These are phyloP conservation scores for Plantago rigida DNA, from an alignment of 305 asterid genomes.

Conservation along the genomic window DNA sequence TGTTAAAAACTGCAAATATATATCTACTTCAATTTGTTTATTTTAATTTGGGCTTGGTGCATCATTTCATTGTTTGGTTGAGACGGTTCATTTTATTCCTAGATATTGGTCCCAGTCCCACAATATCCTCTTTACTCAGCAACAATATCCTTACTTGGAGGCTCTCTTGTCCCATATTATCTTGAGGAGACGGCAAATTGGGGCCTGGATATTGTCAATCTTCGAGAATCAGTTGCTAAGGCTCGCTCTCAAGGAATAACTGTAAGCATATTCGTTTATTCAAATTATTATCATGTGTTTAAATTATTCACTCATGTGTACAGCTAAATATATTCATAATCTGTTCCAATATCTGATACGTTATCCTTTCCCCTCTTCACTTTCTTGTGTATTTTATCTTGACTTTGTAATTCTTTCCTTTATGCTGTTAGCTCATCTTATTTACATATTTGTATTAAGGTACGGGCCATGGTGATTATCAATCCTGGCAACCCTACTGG, in stretches of 20 bases:
- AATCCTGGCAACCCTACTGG: constrained; percentile 99
- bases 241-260: constrained; percentile 90
- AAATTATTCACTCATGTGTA: neutral
- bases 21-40: too few species aligned
- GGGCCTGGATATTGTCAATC: constrained; percentile 82
- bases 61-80: constrained; percentile 5
- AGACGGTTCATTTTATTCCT: constrained; percentile 18
- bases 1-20: neutral
- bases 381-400: neutral
- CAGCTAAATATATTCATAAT: neutral
- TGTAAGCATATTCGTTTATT: constrained; percentile 36
- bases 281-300: constrained; percentile 4
- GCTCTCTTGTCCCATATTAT: constrained; percentile 88
- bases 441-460: constrained; percentile 38
- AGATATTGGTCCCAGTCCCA: constrained; percentile 97
- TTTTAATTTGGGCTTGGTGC: neutral
- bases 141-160: constrained; percentile 76
- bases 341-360: too few species aligned
- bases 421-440: neutral
- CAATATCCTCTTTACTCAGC: constrained; percentile 99
- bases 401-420: neutral
- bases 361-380: neutral
- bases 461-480: constrained; percentile 97
- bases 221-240: constrained; percentile 69
- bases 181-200: constrained; percentile 98